Evolutionary conservation across 192 early-diverging fungal species (phyloP), one percentile per base, ranked within the genome.

Genomic region (Glomus cerebriforme): DNA sequence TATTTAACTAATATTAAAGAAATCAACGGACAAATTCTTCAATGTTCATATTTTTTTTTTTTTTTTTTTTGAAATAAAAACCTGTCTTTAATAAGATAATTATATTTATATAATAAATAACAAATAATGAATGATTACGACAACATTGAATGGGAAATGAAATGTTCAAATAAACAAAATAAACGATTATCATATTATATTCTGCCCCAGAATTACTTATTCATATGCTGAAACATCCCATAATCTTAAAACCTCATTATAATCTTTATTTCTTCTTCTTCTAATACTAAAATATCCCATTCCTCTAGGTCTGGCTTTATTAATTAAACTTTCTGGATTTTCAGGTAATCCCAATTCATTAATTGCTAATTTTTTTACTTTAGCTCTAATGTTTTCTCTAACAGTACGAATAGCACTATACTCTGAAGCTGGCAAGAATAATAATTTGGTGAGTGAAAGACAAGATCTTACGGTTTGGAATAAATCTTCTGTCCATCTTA

Each of bases 241-340:
- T 60, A 84, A 37, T 17, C 83, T 68, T 79, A 84, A 82, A n/a
- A 84, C 83, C 64, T 84, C 83, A 45, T 84, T 84, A 76, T 81
- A 84, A 45, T 84, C 77, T 47, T 84, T 84, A 79, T 81, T 84
- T 84, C 83, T 84, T 59, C 83, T 77, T 29, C 81, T 59, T 73
- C 80, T 84, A 58, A 84, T 84, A 32, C 81, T 82, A 76, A 84
- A 84, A 49, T 84, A 84, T 26, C 83, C 63, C 0, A 60, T 79
- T 79, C 82, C 81, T 35, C 45, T 66, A 9, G 83, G 81, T 79
- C 75, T 78, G 60, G 78, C 75, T 74, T 84, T 81, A 26, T 65
- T 78, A 45, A 80, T 79, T 35, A 84, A 64, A 19, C 80, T 79
- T 74, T 84, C 83, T 1, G 83, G 83, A 35, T 84, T 79, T n/a